Evolutionary conservation across 2,329 filamentous ascomycete species (phyloP), one percentile per base, ranked within the genome.

Genomic region (Trichoderma atrobrunneum): DNA sequence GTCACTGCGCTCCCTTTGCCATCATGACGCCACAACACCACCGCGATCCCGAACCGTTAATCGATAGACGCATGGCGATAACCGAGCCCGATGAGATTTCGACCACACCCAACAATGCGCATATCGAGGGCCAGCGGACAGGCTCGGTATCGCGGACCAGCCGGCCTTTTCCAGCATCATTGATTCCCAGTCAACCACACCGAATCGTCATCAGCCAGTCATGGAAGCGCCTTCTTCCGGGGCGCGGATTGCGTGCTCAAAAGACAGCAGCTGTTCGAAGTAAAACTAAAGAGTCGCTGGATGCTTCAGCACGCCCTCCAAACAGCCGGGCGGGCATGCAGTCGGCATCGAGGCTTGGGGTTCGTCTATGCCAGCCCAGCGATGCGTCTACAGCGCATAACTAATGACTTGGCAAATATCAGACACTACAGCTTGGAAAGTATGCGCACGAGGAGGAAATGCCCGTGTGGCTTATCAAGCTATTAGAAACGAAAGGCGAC

Each of bases 391-490:
- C 70, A 32, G 11, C 14, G 32, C 30, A 26, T 63, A 51, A 36
- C 59, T 64, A 54, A 72, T 10, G 28, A 30, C 26, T 12, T 26
- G 30, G n/a, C 8, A 11, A 30, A 39, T 16, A 34, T 48, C 21
- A 87, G 80, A 86, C 87, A 85, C 82, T 85, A 78, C 91, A 94
- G 77, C 84, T 95, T 16, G 93, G 93, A 0, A 89, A 89, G 30
- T 90, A 92, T 80, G 91, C 91, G 1, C 85, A 93, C 75, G 93
- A 95, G 79, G 88, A 90, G 54, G 86, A 88, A 75, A 95, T 95
- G 93, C 93, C 93, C 0, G 81, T 84, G 10, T 92, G 89, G 89
- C 85, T 95, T 1, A 85, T 87, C 18, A 84, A 84, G 16, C 82
- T 93, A 74, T 84, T 95, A 1, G 84, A 90, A 73, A 86, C 85